Base-by-base conservation (phyloP, 176 grass and related monocot species). In the Ananas comosus region DNA sequence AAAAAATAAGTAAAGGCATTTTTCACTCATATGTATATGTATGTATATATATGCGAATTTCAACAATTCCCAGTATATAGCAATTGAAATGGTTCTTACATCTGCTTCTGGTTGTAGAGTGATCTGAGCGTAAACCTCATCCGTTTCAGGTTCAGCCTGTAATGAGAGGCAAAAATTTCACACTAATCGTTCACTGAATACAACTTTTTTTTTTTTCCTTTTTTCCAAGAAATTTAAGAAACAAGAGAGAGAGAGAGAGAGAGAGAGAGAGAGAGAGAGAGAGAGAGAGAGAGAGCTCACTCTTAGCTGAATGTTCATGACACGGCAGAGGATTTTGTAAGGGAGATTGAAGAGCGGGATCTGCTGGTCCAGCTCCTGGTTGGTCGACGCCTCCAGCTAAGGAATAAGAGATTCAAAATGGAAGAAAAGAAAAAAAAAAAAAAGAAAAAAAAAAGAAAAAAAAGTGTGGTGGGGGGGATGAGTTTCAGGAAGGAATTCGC, bases 51-150 rank as follows among this genome's bases (percentile, higher is more conserved):
- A 65, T 18, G 10, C 18, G 54, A 61, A 19, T 16, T 10, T 61
- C 13, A 61, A 1, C 56, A 61, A 61, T 42, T 42, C 33, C 33
- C 7, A 23, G 33, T 42, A 42, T 7, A 42, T 42, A 42, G 33
- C 33, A 42, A 42, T 17, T 61, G 8, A 21, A 61, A 18, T 7
- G 16, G 9, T 22, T 61, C 87, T 93, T 73, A 99, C 89, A 64
- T 93, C 75, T 13, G 82, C 10, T 29, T 99, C 84, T 0, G 94
- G 94, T 21, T 76, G 86, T 52, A 99, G 80, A 58, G 84, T 90
- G 57, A 99, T 88, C 83, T 99, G 94, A 51, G 89, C 89, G 81
- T 80, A 99, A 58, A 99, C 91, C 77, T 99, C 94, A 72, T 99
- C 89, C 3, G 94, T 93, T 63, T 99, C 94, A 47, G 78, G 69